Evolutionary conservation across 148 eudicot species (phyloP).

Genomic region (Pouteria glomerata): DNA sequence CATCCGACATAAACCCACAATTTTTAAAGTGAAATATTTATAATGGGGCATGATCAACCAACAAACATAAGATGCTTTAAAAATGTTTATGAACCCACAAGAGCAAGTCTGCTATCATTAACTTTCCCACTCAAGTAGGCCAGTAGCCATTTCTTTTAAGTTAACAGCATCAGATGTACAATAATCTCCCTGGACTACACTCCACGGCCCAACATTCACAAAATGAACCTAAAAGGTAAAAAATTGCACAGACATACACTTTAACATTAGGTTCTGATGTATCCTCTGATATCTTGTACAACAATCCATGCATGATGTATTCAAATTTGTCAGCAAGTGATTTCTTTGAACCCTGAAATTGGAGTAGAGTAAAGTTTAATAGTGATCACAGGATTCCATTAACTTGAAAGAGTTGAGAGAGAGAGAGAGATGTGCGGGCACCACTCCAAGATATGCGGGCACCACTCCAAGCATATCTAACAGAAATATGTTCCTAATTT

Average conservation of each 20-base stretch:
- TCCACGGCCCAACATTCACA: no score
- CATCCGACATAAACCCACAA: neutral
- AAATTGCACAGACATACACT: conserved; percentile 35
- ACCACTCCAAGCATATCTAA: neutral
- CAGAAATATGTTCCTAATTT: neutral
- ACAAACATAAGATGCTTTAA: neutral
- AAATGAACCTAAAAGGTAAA: neutral
- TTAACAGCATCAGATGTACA: neutral
- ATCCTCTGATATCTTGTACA: conserved; percentile 62
- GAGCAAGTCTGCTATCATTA: neutral
- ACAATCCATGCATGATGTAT: conserved; percentile 83
- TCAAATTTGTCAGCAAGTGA: conserved; percentile 90
- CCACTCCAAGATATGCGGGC: neutral
- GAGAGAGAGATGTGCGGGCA: neutral
- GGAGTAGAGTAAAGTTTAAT: neutral
- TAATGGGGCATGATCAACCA: no score
- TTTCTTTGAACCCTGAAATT: conserved; percentile 56
- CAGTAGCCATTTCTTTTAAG: neutral
- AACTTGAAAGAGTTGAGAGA: neutral
- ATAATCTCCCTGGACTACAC: neutral
- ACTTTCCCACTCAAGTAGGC: no score
- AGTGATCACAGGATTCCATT: neutral
- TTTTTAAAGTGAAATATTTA: no score
- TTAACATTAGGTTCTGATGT: conserved; percentile 27
- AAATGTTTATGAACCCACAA: neutral